Base-by-base conservation (phyloP, 805 yeast genomes). In the Candida krabiensis region DNA sequence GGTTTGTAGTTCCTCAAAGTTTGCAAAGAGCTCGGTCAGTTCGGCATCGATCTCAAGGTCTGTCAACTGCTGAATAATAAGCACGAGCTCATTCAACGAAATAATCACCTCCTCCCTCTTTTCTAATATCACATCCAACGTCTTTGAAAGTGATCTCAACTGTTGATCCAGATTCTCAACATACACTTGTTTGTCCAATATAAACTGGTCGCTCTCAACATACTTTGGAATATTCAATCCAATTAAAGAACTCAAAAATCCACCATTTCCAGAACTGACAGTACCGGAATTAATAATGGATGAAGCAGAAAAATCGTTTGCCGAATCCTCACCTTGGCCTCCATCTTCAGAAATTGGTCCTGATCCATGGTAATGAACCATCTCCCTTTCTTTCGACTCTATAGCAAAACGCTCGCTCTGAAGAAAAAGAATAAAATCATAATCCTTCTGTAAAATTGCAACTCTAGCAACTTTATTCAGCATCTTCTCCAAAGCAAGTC, bases 401-500 rank as follows among this genome's bases (percentile, higher is more conserved):
- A 69, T 70, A 3, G 69, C 49, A 53, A 93, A 87, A 46, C 86
- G 75, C 19, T 78, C 82, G 46, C 88, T 79, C 35, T 83, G 83
- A 50, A 93, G 66, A 56, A 93, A 93, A 64, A 86, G 70, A 23
- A 79, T 63, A 43, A 89, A 84, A 56, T 88, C 97, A 2, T 72
- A 67, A 60, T 93, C 98, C 25, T 67, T 69, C 46, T 80, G 81
- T 32, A 93, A 66, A 1, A 55, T 54, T 0, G 77, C 68, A 44
- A 75, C 79, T 24, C 62, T 62, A 5, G 86, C 68, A n/a, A 87
- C 82, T 55, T 84, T 85, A 25, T 61, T 64, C 42, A 93, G 71
- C 99, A 93, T 93, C 50, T 73, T 79, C 56, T 91, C 96, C 55
- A 93, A 70, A 4, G 91, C 86, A 17, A 82, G 68, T 40, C 97